Evolutionary conservation across 768 basidiomycete species (phyloP), one percentile per base, ranked within the genome.

Genomic region (Collybia mongolica): DNA sequence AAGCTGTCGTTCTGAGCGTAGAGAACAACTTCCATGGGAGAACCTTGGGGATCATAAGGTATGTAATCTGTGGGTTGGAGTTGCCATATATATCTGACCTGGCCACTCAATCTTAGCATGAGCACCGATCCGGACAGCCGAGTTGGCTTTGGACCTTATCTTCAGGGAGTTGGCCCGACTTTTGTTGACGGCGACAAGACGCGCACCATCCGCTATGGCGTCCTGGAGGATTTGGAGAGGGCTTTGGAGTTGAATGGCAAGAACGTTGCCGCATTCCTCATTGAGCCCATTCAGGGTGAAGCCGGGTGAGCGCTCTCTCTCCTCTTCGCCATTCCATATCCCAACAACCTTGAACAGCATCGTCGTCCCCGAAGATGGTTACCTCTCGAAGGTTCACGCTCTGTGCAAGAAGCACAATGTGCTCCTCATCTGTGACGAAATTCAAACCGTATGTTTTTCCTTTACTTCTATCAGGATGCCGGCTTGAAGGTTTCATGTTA

Each of bases 261-360:
- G 54, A 77, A 89, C 51, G 84, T 91, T 20, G 97, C 95, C 5
- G 96, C 91, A 1, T 94, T 99, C 75, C 77, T 99, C 49, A 81
- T 99, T 2, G 97, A 99, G 70, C 97, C 97, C 5, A 98, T 99
- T 54, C 97, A 99, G 66, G 96, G 96, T n/a, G 96, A 98, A 71
- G 96, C 96, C 14, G 95, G 93, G 91, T 93, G 65, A 39, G 89
- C 55, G 29, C 32, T 42, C 19, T n/a, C 12, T 32, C 12, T 17
- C 23, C 8, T 26, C 24, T 11, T 40, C 43, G 37, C 39, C 37
- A 47, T 48, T 7, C 51, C 42, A 23, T 15, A n/a, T 55, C 32
- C 50, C n/a, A 14, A 40, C 48, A 14, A 29, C 23, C 42, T 26
- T 14, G 9, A 48, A 9, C 60, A 93, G 94, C 9, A 96, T 99